Percentiles rank a stretch among this genome's conserved stretches.
Conservation (phyloP, 106 monocot species). For the Allium cepa region DNA sequence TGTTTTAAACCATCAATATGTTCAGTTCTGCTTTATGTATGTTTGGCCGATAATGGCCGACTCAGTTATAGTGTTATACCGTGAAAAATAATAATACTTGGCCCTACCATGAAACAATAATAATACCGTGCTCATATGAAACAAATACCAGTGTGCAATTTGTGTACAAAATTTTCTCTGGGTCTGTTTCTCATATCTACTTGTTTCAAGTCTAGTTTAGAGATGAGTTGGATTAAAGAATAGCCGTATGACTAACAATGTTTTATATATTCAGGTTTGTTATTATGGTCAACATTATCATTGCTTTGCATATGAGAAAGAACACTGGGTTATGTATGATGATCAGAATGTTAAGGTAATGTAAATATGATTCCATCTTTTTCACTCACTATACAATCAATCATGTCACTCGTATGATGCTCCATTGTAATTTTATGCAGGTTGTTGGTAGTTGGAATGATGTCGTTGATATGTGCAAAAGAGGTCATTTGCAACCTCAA, state of each 20-base stretch:
- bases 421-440: slow-evolving; percentile 19
- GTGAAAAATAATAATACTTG: too few species aligned
- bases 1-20: too few species aligned
- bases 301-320: slow-evolving; percentile 72
- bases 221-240: too few species aligned
- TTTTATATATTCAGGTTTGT: slow-evolving; percentile 53
- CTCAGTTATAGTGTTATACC: too few species aligned
- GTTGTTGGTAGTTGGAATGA: slow-evolving; percentile 71
- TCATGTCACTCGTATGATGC: neutral
- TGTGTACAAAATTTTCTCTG: too few species aligned
- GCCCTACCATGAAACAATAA: too few species aligned
- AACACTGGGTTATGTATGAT: slow-evolving; percentile 80
- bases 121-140: too few species aligned
- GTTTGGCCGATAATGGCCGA: too few species aligned
- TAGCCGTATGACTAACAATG: neutral
- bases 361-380: neutral
- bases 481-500: slow-evolving; percentile 82
- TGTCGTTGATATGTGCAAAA: slow-evolving; percentile 60
- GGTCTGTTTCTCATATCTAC: too few species aligned
- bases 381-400: neutral
- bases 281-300: slow-evolving; percentile 94
- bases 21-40: too few species aligned
- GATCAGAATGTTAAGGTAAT: slow-evolving; percentile 81
- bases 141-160: too few species aligned
- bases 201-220: too few species aligned